These are phyloP conservation scores for Annulohypoxylon bovei DNA, from an alignment of 495 filamentous ascomycete genomes.

Conservation along the genomic window DNA sequence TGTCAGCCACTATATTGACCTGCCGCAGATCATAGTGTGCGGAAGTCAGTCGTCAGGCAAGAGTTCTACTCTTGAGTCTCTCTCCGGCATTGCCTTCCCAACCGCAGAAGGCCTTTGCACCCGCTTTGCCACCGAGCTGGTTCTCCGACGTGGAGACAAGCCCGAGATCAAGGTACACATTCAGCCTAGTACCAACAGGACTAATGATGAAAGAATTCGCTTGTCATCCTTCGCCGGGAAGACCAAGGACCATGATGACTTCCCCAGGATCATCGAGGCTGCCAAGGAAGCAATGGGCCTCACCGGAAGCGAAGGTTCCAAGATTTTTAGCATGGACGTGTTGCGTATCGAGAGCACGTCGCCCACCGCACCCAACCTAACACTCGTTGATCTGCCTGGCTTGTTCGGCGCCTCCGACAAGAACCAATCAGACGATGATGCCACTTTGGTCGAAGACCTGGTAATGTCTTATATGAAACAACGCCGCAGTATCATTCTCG, in stretches of 20 bases:
- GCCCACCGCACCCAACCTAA: constrained; percentile 60
- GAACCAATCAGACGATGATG: constrained; percentile 53
- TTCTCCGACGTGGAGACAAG: constrained; percentile 57
- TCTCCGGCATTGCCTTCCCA: constrained; percentile 71
- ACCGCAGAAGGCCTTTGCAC: constrained; percentile 63
- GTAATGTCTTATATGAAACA: constrained; percentile 60
- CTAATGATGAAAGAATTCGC: constrained; percentile 41
- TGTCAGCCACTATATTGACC: constrained; percentile 64
- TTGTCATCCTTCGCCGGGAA: constrained; percentile 49
- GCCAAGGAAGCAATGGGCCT: constrained; percentile 57
- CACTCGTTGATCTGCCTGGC: constrained; percentile 67
- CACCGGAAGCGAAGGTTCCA: constrained; percentile 28
- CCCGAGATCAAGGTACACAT: constrained; percentile 51
- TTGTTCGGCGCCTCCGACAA: constrained; percentile 58
- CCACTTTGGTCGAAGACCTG: constrained; percentile 54
- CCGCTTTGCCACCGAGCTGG: constrained; percentile 66
- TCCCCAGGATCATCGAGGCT: constrained; percentile 55
- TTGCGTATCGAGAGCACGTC: constrained; percentile 63
- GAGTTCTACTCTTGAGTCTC: constrained; percentile 73
- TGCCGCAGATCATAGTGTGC: constrained; percentile 74
- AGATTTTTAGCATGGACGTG: constrained; percentile 56
- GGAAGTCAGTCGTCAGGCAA: constrained; percentile 72
- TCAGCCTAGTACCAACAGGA: constrained; percentile 46
- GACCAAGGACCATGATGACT: constrained; percentile 44
- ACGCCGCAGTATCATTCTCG: constrained; percentile 60